A percentile compares a stretch with the other conserved stretches of the same genome.
Conservation (phyloP, 345 rosid species). For the Trapa bicornis region DNA sequence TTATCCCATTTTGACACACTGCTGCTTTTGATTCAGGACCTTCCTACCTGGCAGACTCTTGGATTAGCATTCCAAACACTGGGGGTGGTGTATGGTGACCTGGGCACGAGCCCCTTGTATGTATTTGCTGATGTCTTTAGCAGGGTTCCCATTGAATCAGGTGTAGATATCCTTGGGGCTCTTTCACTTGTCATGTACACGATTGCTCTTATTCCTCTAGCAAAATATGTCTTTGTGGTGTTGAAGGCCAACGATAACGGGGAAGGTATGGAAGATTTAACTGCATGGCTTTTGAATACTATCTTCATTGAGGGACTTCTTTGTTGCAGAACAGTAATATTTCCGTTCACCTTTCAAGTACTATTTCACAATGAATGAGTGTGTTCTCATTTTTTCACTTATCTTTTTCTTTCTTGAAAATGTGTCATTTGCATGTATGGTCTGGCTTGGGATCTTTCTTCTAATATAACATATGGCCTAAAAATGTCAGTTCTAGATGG, state of each 20-base stretch:
- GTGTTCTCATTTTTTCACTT: background rate
- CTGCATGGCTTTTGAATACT: background rate
- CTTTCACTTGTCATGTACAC: conserved; percentile 87
- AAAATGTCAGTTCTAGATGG: background rate
- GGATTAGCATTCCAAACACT: conserved; percentile 92
- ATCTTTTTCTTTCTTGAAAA: background rate
- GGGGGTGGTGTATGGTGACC: conserved; percentile 94
- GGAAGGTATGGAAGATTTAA: conserved; percentile 40
- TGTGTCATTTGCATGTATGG: background rate
- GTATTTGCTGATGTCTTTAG: conserved; percentile 90
- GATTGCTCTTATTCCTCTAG: conserved; percentile 76
- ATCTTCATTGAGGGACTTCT: background rate
- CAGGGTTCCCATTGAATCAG: conserved; percentile 65
- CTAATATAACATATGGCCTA: background rate
- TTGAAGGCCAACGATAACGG: conserved; percentile 96
- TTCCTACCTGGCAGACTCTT: conserved; percentile 46
- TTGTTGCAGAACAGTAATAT: background rate
- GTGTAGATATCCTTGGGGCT: conserved; percentile 86
- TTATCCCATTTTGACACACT: conserved; percentile 9
- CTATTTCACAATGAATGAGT: background rate
- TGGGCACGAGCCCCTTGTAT: conserved; percentile 96
- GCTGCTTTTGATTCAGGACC: conserved; percentile 39
- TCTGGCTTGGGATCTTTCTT: background rate
- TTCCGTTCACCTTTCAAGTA: background rate
- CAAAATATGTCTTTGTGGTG: conserved; percentile 85